Base-by-base conservation (phyloP, 2,329 filamentous ascomycete species). In the Aspergillus fructus region DNA sequence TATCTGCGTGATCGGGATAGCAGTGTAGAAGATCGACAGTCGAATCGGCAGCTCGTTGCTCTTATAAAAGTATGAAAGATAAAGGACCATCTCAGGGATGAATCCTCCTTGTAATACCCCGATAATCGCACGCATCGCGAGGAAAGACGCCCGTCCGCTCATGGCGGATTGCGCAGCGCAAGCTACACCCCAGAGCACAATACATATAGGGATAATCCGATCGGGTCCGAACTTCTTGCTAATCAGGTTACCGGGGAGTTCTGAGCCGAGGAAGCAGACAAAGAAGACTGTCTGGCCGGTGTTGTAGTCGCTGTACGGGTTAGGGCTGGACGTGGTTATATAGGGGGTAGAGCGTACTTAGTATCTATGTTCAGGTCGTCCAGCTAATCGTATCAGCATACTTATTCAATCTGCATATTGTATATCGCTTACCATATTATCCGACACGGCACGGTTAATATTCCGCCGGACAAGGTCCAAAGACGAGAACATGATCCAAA, bases 31-130 rank as follows among this genome's bases (percentile, higher is more conserved):
- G 64, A 81, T 81, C 60, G 48, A 45, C 5, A 59, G 49, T 5
- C 57, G 42, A 11, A 81, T 80, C 0, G 87, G 85, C 0, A 90
- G 77, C 69, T 90, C 88, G 46, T 78, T 77, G 2, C 82, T 81
- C 53, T 82, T 90, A 74, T 90, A 90, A 66, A 86, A 91, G 68
- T 90, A 90, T 5, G 70, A 71, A 2, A 71, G 60, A 46, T 69
- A 73, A 8, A 89, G 76, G 21, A 55, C 83, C 83, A 63, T 86
- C 79, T 83, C 55, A 76, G 8, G 76, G 80, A 71, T 80, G 54
- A 85, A 58, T 1, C 57, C 57, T 2, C 57, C 57, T 49, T 56
- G 53, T 19, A 59, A 34, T 12, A 49, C 11, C 1, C 57, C 57
- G 27, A 56, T 43, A 13, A 59, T 21, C 6, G 54, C 53, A 7